phyloP scores from a whole-genome alignment of 306 rosid genomes.

The Gleditsia sinensis region DNA sequence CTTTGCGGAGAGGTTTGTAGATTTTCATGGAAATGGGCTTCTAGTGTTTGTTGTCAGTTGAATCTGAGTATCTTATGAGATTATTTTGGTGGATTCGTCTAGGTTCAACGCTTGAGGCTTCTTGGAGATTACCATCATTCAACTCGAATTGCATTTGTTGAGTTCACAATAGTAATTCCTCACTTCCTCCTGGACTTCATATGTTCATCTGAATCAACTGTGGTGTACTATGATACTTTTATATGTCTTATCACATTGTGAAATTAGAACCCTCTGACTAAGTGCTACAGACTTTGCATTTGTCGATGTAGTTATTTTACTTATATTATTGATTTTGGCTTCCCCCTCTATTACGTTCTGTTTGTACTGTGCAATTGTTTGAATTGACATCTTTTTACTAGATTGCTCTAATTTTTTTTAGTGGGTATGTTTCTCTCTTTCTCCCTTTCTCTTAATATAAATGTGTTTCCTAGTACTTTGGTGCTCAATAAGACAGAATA shows the following conservation, averaged over 20 bases:
- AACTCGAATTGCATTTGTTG: conserved; percentile 95
- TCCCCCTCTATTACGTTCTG: neutral
- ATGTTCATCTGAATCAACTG: conserved; percentile 3
- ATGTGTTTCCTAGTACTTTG: neutral
- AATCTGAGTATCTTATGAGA: neutral
- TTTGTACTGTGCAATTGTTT: neutral
- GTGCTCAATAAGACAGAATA: neutral
- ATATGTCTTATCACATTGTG: conserved; percentile 11
- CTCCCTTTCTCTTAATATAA: too few relatives aligned
- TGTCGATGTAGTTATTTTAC: conserved; percentile 6
- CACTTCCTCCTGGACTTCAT: conserved; percentile 2
- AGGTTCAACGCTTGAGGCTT: conserved; percentile 97
- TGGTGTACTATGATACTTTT: conserved; percentile 1
- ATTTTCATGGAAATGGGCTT: conserved; percentile 10
- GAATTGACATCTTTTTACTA: neutral
- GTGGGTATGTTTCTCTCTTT: neutral
- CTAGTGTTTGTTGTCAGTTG: neutral
- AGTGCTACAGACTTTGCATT: conserved; percentile 24
- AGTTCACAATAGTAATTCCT: conserved; percentile 73
- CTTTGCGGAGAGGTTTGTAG: conserved; percentile 93
- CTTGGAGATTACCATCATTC: conserved; percentile 98
- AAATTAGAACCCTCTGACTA: conserved; percentile 11
- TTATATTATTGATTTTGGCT: neutral
- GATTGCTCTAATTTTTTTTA: neutral
- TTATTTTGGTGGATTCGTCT: neutral